phyloP scores from a whole-genome alignment of 78 protist species.

The Pigoraptor vietnamica region DNA sequence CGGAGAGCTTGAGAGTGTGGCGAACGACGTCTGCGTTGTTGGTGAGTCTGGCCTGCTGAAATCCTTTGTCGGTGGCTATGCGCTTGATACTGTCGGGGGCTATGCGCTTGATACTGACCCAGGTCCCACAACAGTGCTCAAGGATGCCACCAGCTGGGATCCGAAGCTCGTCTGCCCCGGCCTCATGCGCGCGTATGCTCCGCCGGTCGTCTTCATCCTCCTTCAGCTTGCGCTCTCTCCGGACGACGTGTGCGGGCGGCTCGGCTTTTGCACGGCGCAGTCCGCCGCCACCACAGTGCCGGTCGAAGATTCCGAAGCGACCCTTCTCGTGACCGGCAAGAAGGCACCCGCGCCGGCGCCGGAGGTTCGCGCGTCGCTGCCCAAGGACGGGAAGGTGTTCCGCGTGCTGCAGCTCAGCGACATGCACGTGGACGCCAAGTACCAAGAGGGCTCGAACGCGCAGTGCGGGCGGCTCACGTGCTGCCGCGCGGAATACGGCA shows the following conservation, averaged over 20 bases:
- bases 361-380: background rate
- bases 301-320: background rate
- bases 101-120: too few relatives aligned
- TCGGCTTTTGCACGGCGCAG: background rate
- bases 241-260: background rate
- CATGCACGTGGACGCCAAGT: background rate
- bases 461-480: background rate
- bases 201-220: background rate
- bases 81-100: too few relatives aligned
- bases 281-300: background rate
- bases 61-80: too few relatives aligned
- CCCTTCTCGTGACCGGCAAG: background rate
- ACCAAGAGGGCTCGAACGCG: background rate
- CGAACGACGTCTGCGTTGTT: background rate
- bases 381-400: background rate
- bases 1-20: background rate
- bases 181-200: background rate
- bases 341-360: background rate
- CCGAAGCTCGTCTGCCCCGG: background rate
- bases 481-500: background rate
- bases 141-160: background rate
- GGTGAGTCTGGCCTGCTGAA: background rate
- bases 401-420: background rate
- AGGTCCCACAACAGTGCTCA: too few relatives aligned
- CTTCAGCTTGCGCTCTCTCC: background rate